These are phyloP conservation scores for Calocybe cyanea DNA, from an alignment of 768 basidiomycete genomes.

Conservation along the genomic window DNA sequence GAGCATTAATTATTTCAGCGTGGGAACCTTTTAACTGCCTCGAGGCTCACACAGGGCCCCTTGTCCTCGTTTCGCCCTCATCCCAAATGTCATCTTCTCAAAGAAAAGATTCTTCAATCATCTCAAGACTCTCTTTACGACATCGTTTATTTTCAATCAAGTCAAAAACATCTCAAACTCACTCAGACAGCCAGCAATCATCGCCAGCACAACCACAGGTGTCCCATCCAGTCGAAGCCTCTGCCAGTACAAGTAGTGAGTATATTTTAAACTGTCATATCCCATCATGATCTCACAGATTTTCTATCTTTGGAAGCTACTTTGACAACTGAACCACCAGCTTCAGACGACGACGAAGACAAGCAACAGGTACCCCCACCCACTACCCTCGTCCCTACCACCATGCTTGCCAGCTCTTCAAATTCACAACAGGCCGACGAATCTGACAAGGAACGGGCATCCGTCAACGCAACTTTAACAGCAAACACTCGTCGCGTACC, in stretches of 20 bases:
- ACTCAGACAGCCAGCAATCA: constrained; percentile 18
- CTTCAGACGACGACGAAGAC: constrained; percentile 18
- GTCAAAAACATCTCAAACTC: constrained; percentile 16
- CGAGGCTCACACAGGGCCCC: constrained; percentile 6
- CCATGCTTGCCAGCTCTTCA: constrained; percentile 16
- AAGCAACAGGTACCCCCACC: constrained; percentile 17
- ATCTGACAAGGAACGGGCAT: constrained; percentile 36
- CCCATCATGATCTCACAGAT: neutral
- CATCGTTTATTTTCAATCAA: constrained; percentile 28
- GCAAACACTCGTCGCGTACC: constrained; percentile 33
- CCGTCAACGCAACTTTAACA: constrained; percentile 36
- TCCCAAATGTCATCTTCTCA: constrained; percentile 11
- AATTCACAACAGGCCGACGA: constrained; percentile 20
- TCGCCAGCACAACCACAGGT: constrained; percentile 11
- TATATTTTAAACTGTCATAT: neutral
- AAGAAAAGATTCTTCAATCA: constrained; percentile 9
- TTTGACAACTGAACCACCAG: constrained; percentile 16
- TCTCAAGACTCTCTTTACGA: constrained; percentile 25
- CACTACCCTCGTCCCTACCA: constrained; percentile 12
- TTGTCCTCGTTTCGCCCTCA: constrained; percentile 9
- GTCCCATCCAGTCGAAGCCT: constrained; percentile 19
- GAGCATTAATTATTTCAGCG: too few relatives aligned
- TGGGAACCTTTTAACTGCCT: neutral
- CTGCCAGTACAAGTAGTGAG: constrained; percentile 25
- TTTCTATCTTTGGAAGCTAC: constrained; percentile 14